Evolutionary conservation across 495 filamentous ascomycete species (phyloP), one percentile per base, ranked within the genome.

Genomic region (Penicillium mononematosum): DNA sequence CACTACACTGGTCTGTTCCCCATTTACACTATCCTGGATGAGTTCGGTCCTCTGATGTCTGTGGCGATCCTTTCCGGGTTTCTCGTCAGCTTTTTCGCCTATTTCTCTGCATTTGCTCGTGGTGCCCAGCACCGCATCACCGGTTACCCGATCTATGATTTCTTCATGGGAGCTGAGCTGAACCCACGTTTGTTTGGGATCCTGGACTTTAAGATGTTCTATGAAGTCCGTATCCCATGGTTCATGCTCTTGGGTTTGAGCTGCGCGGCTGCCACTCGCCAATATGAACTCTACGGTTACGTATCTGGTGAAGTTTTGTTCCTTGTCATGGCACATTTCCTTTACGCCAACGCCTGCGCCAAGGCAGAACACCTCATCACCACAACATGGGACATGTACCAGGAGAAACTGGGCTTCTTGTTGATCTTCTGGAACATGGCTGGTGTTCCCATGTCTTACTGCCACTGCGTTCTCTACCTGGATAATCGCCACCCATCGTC

Each of bases 391-490:
- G 94, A 98, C 72, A 97, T 98, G 90, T 96, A 95, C 77, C 90
- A 93, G 69, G 94, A 98, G 78, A 98, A 98, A 78, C 95, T 91
- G 85, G 94, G 94, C 56, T 98, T 97, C 77, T 95, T 98, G 93
- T 82, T 98, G 56, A 96, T 96, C 69, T 98, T 98, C 83, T 98
- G 94, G 94, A 98, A 98, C 74, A 78, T 98, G 64, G 91, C 91
- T 51, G 94, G 94, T 54, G 94, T 98, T 5, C 94, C 94, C 3
- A 81, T 98, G 47, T 90, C 84, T 29, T 98, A 98, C 79, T 97
- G 93, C 76, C 93, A 98, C 78, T 94, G 89, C 79, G 90, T 88
- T 25, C 74, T 98, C 61, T 98, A 92, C 74, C 84, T 98, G 55
- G 92, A 90, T 48, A 90, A 86, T 70, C 90, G 96, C 70, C 69